Conservation (phyloP, 805 yeast genomes). For the Candida boleticola region DNA sequence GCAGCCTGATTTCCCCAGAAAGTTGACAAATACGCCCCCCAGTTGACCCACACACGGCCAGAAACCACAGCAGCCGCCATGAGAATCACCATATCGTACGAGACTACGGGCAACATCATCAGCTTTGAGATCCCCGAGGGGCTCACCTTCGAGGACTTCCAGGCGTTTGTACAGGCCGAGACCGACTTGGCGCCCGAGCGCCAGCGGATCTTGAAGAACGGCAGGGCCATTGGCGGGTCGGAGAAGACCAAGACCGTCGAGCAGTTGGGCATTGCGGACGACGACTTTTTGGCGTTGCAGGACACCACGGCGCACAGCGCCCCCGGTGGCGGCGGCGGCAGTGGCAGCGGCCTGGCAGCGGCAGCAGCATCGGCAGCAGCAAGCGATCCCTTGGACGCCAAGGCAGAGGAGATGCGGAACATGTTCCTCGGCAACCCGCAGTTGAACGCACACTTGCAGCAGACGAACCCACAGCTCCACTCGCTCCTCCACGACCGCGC, state of each 20-base stretch:
- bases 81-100: constrained; percentile 26
- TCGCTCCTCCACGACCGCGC: constrained; percentile 45
- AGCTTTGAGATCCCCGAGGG: constrained; percentile 64
- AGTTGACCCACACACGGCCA: too few species aligned
- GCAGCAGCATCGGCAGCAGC: not conserved
- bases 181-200: constrained; percentile 46
- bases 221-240: constrained; percentile 36
- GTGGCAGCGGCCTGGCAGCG: constrained; percentile 12
- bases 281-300: constrained; percentile 54
- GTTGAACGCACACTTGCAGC: constrained; percentile 31
- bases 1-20: too few species aligned
- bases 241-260: constrained; percentile 44
- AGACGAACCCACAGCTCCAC: constrained; percentile 48
- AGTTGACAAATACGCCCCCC: too few species aligned
- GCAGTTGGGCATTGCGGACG: constrained; percentile 49
- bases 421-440: constrained; percentile 44
- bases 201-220: constrained; percentile 26
- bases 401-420: constrained; percentile 50
- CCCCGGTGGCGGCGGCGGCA: constrained; percentile 12
- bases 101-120: constrained; percentile 23
- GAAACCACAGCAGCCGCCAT: too few species aligned
- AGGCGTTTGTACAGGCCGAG: constrained; percentile 72
- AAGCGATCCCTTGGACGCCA: constrained; percentile 19
- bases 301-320: constrained; percentile 7
- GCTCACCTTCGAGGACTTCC: constrained; percentile 63